Evolutionary conservation across 345 rosid species (phyloP).

Genomic region (Fremontodendron californicum): DNA sequence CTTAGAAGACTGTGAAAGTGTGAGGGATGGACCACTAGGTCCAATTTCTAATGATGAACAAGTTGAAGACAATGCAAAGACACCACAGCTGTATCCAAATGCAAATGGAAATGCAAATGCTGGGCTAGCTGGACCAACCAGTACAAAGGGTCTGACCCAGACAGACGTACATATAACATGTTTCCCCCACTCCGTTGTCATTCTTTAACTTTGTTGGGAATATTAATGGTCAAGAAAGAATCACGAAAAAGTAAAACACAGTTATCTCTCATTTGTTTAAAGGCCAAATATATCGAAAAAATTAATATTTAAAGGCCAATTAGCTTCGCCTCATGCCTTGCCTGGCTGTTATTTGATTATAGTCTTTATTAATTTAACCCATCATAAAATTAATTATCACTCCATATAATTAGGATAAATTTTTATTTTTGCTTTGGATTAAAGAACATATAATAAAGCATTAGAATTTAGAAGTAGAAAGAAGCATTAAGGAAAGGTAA

Average conservation of each 20-base stretch:
- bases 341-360: not conserved
- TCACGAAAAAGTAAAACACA: not conserved
- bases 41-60: not conserved
- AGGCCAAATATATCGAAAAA: too few species aligned
- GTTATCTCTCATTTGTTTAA: too few species aligned
- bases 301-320: not conserved
- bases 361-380: not conserved
- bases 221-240: not conserved
- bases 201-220: not conserved
- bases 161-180: conserved; percentile 3
- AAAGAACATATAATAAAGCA: not conserved
- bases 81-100: conserved; percentile 7
- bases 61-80: conserved; percentile 1
- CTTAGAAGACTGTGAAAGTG: not conserved
- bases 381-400: not conserved
- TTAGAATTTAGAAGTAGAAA: not conserved
- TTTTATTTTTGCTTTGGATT: not conserved
- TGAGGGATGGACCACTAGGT: conserved; percentile 4
- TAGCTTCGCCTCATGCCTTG: not conserved
- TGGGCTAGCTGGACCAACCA: not conserved
- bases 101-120: conserved; percentile 1
- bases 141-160: not conserved
- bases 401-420: not conserved
- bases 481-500: conserved; percentile 9
- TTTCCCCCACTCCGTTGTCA: not conserved